Percentiles rank a stretch among this genome's conserved stretches.
These are phyloP conservation scores for Eucalyptus leucophloia DNA, from an alignment of 345 rosid species.

Conservation along the genomic window DNA sequence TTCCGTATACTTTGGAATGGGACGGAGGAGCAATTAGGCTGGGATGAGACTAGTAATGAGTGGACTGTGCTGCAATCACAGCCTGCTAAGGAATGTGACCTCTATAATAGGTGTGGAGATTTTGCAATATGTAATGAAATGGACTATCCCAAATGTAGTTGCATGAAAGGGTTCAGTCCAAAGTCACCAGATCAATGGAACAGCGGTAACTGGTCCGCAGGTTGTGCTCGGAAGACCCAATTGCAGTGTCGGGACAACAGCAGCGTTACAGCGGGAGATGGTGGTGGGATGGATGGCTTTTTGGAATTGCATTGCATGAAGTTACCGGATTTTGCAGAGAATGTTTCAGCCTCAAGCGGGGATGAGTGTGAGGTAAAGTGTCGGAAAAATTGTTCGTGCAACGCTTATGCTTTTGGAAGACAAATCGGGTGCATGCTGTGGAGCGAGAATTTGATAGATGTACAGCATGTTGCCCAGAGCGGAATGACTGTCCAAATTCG, in stretches of 20 bases:
- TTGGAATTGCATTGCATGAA: accelerated
- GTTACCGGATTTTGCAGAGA: neutral
- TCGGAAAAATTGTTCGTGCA: neutral
- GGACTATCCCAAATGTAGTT: neutral
- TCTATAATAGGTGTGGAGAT: neutral
- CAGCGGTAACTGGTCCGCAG: accelerated
- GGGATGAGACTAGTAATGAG: neutral
- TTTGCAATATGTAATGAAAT: neutral
- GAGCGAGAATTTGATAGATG: neutral
- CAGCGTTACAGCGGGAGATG: neutral
- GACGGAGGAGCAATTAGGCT: neutral
- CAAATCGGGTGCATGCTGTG: accelerated
- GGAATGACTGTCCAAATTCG: accelerated
- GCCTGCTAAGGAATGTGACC: neutral
- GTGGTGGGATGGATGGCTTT: neutral
- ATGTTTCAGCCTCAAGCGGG: neutral
- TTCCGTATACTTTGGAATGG: neutral
- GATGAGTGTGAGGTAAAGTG: neutral
- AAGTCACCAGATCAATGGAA: neutral
- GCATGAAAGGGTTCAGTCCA: neutral
- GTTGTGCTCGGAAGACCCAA: neutral
- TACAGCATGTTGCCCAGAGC: neutral
- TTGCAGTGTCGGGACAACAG: neutral
- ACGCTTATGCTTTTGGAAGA: neutral
- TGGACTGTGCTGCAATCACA: neutral